Conservation (phyloP, 2,329 filamentous ascomycete genomes). For the Cladosporium velox region DNA sequence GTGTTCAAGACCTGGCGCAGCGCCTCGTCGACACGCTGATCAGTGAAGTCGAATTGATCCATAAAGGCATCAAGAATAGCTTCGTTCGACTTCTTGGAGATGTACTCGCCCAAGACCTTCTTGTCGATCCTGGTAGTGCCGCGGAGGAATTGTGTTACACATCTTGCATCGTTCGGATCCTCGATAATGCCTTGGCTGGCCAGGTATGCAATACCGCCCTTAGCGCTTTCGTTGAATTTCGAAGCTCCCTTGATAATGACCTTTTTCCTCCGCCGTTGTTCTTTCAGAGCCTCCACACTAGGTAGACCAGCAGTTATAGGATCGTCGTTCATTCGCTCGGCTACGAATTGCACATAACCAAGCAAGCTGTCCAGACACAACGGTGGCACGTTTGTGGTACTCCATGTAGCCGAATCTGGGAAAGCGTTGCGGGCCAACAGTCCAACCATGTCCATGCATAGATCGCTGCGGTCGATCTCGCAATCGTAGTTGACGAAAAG, state of each 20-base stretch:
- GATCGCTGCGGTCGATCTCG: conserved; percentile 83
- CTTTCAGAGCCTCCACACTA: conserved; percentile 63
- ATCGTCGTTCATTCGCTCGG: conserved; percentile 76
- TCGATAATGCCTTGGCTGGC: conserved; percentile 83
- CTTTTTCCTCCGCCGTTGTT: conserved; percentile 78
- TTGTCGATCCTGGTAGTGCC: conserved; percentile 88
- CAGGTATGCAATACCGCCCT: conserved; percentile 82
- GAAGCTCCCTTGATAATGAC: conserved; percentile 83
- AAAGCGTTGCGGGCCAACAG: conserved; percentile 91
- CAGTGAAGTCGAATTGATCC: conserved; percentile 81
- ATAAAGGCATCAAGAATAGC: conserved; percentile 82
- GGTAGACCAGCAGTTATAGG: conserved; percentile 67
- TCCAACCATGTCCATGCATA: conserved; percentile 95
- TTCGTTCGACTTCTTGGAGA: conserved; percentile 89
- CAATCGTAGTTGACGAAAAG: conserved; percentile 98
- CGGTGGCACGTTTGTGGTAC: conserved; percentile 95
- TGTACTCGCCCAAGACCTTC: conserved; percentile 83
- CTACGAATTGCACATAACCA: conserved; percentile 87
- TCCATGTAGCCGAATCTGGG: conserved; percentile 97
- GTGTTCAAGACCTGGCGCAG: conserved; percentile 82
- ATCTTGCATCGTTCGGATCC: conserved; percentile 70
- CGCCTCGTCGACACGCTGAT: conserved; percentile 86
- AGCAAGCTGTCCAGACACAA: conserved; percentile 90
- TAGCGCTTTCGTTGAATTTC: conserved; percentile 95
- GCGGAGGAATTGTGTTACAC: conserved; percentile 83